A percentile compares a stretch with the other conserved stretches of the same genome.
These are phyloP conservation scores for Trichoderma sp. DNA, from an alignment of 2,329 filamentous ascomycete genomes.

Conservation along the genomic window DNA sequence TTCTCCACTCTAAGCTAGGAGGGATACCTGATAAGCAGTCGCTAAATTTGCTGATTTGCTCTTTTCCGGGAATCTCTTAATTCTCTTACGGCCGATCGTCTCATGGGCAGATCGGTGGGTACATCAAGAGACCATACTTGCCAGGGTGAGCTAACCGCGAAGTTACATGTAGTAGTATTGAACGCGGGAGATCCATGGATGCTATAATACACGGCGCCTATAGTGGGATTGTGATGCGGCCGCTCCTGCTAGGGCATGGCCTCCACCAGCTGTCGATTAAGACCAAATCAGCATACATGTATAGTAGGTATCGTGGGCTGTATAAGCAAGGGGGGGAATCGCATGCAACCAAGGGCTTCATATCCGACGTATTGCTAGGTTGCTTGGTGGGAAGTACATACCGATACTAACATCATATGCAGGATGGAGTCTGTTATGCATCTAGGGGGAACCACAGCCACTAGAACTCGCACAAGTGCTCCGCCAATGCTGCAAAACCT, in stretches of 20 bases:
- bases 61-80: constrained; percentile 14
- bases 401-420: background rate
- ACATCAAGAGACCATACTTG: background rate
- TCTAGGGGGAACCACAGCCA: background rate
- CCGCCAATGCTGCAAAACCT: constrained; percentile 5
- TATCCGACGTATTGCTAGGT: too few relatives aligned
- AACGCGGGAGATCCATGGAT: background rate
- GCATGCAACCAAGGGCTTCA: background rate
- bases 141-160: background rate
- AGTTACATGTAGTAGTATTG: constrained; percentile 12
- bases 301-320: background rate
- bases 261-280: background rate
- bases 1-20: too few relatives aligned
- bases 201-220: background rate
- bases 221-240: background rate
- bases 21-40: too few relatives aligned
- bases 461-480: background rate
- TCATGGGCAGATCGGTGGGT: constrained; percentile 14
- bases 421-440: background rate
- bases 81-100: background rate
- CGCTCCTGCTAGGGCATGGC: background rate
- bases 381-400: background rate
- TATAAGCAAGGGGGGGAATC: background rate
- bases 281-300: background rate
- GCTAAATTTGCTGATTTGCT: too few relatives aligned